Conservation (phyloP, 1,284 basidiomycete genomes). For the Heterobasidion irregulare region DNA sequence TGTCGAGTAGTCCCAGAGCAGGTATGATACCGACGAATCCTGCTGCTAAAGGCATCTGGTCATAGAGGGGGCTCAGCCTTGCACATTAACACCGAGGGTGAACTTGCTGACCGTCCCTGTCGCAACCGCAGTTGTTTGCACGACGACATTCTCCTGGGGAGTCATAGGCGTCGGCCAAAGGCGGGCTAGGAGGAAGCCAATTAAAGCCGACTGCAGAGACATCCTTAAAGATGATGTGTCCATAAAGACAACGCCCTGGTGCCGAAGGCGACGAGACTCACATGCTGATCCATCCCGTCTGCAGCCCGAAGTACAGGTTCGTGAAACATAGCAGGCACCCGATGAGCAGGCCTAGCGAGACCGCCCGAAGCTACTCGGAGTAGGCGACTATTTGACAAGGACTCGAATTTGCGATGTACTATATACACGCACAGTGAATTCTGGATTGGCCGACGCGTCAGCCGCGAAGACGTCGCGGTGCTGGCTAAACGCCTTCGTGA, state of each 20-base stretch:
- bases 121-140: constrained; percentile 94
- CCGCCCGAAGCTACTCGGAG: constrained; percentile 31
- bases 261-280: constrained; percentile 18
- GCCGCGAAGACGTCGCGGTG: background rate
- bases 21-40: constrained; percentile 95
- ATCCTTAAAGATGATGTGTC: constrained; percentile 50
- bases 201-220: constrained; percentile 88
- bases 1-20: constrained; percentile 73
- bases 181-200: constrained; percentile 84
- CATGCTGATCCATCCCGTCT: constrained; percentile 75
- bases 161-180: constrained; percentile 68
- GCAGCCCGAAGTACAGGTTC: constrained; percentile 70
- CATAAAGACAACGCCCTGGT: background rate
- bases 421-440: constrained; percentile 8
- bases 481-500: background rate
- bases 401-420: background rate
- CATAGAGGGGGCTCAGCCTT: background rate
- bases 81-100: background rate
- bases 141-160: constrained; percentile 86
- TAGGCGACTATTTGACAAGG: background rate
- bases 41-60: constrained; percentile 83
- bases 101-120: constrained; percentile 55
- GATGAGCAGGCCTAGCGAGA: constrained; percentile 52
- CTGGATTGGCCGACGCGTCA: constrained; percentile 8
- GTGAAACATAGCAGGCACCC: constrained; percentile 73